phyloP scores from a whole-genome alignment of 768 basidiomycete genomes.

The Phaffia australis region DNA sequence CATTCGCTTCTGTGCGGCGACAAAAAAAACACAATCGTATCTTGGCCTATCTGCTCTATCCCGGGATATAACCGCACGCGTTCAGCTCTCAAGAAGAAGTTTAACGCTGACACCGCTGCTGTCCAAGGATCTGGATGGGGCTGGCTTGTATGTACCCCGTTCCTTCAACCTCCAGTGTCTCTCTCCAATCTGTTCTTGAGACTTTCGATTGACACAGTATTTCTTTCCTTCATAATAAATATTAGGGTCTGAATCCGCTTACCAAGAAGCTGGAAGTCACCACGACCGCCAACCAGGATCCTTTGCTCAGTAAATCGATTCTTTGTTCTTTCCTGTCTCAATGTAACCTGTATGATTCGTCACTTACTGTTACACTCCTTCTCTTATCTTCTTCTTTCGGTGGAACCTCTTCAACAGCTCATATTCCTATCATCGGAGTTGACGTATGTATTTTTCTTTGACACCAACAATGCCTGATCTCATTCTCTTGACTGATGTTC shows the following conservation, averaged over 20 bases:
- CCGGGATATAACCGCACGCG: too few species aligned
- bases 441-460: slow-evolving; percentile 59
- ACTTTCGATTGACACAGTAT: not conserved
- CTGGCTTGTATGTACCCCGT: slow-evolving; percentile 63
- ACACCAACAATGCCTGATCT: too few species aligned
- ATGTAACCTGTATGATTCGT: not conserved
- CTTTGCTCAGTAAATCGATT: slow-evolving; percentile 48
- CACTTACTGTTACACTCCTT: not conserved
- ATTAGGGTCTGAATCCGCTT: slow-evolving; percentile 56
- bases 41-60: too few species aligned
- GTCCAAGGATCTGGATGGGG: slow-evolving; percentile 96
- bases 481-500: too few species aligned
- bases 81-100: slow-evolving; percentile 53
- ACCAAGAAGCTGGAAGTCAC: slow-evolving; percentile 73
- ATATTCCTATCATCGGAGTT: slow-evolving; percentile 75
- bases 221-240: not conserved
- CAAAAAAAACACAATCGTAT: too few species aligned
- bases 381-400: not conserved
- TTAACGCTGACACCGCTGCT: slow-evolving; percentile 71
- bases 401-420: slow-evolving; percentile 43
- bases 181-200: not conserved
- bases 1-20: not conserved
- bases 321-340: not conserved
- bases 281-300: slow-evolving; percentile 95
- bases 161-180: not conserved